Conservation (phyloP, 2,329 filamentous ascomycete genomes). For the Trichoderma atroviride region DNA sequence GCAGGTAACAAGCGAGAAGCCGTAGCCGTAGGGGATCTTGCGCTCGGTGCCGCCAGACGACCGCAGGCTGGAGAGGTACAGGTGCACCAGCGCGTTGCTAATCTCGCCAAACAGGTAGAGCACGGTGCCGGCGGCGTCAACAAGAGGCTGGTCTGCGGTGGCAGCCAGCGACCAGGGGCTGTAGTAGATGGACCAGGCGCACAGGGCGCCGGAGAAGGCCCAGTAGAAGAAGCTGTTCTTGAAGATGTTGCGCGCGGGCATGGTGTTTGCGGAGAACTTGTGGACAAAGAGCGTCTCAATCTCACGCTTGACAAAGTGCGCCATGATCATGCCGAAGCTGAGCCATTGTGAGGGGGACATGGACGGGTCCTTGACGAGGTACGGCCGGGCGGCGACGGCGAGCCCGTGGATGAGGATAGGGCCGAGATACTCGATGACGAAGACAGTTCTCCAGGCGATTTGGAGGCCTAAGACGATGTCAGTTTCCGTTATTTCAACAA, state of each 20-base stretch:
- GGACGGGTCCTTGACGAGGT: constrained; percentile 52
- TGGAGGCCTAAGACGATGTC: constrained; percentile 66
- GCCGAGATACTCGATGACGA: constrained; percentile 91
- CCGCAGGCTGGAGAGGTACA: constrained; percentile 76
- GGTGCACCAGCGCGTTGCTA: constrained; percentile 78
- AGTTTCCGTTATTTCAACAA: neutral
- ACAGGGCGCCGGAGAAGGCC: constrained; percentile 76
- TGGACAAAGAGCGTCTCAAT: constrained; percentile 92
- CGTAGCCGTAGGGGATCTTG: constrained; percentile 83
- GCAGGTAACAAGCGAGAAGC: constrained; percentile 86
- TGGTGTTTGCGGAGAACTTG: constrained; percentile 91
- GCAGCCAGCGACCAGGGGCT: constrained; percentile 71
- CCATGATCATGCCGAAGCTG: constrained; percentile 70
- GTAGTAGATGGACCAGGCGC: constrained; percentile 80
- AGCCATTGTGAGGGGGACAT: constrained; percentile 72
- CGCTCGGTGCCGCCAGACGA: constrained; percentile 79
- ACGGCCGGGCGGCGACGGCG: constrained; percentile 70
- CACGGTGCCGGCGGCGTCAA: constrained; percentile 69
- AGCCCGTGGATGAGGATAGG: constrained; percentile 85
- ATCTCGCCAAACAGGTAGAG: constrained; percentile 79
- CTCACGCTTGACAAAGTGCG: constrained; percentile 95
- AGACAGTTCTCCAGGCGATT: constrained; percentile 90
- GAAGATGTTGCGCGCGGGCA: constrained; percentile 89
- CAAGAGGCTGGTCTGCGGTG: constrained; percentile 46
- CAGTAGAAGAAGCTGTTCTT: constrained; percentile 97